These are phyloP conservation scores for Massariosphaeria phaeospora DNA, from an alignment of 495 filamentous ascomycete genomes.

Conservation along the genomic window DNA sequence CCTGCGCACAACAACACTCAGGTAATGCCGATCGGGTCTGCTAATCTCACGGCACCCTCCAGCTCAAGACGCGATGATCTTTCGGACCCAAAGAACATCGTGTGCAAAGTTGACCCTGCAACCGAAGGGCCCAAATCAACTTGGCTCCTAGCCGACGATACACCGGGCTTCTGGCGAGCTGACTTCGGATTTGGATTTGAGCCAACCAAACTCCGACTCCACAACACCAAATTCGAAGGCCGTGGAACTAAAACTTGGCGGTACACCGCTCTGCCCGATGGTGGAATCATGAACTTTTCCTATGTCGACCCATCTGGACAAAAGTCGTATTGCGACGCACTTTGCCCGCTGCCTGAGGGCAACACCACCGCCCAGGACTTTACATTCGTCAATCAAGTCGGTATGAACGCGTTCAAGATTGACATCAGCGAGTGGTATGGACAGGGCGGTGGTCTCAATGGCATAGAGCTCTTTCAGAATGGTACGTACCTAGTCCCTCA, in stretches of 20 bases:
- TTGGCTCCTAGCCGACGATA: conserved; percentile 78
- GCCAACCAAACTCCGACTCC: conserved; percentile 80
- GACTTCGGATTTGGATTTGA: conserved; percentile 73
- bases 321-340: conserved; percentile 64
- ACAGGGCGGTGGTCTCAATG: conserved; percentile 75
- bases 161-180: conserved; percentile 78
- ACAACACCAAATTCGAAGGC: conserved; percentile 82
- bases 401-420: conserved; percentile 82
- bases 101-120: conserved; percentile 64
- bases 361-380: conserved; percentile 75
- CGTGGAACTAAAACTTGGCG: conserved; percentile 83
- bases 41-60: conserved; percentile 62
- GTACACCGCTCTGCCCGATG: conserved; percentile 72
- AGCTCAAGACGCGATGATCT: conserved; percentile 60
- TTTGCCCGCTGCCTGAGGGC: conserved; percentile 72
- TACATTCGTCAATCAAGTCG: conserved; percentile 76
- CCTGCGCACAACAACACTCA: conserved; percentile 60
- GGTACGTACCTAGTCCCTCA: conserved; percentile 39
- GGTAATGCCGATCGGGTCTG: conserved; percentile 75
- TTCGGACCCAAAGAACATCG: conserved; percentile 72
- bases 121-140: conserved; percentile 63
- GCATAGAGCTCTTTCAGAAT: conserved; percentile 85
- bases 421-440: conserved; percentile 86
- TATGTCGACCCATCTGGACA: conserved; percentile 71
- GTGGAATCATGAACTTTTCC: conserved; percentile 95